These are phyloP conservation scores for Blastocystis hominis DNA, from an alignment of 352 stramenopile species.

Conservation along the genomic window DNA sequence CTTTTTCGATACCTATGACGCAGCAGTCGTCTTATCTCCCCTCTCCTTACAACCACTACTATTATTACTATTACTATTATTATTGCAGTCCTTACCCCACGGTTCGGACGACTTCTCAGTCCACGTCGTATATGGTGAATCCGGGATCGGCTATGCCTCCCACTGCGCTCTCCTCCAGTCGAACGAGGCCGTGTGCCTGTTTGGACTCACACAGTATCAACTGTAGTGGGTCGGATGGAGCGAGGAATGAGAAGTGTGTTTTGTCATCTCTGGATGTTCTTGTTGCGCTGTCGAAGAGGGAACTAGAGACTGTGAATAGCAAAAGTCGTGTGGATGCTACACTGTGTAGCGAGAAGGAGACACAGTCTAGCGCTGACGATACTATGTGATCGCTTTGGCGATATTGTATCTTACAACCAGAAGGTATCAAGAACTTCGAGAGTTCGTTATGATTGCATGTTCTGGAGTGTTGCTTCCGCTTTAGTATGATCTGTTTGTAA, in stretches of 20 bases:
- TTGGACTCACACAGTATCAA: not conserved
- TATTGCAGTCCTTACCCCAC: no score
- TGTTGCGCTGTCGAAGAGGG: not conserved
- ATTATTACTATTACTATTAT: no score
- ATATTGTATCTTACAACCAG: not conserved
- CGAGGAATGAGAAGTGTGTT: not conserved
- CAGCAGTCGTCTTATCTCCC: no score
- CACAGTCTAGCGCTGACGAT: not conserved
- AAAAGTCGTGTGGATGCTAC: not conserved
- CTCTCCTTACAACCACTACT: no score
- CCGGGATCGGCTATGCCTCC: no score
- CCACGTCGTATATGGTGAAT: no score
- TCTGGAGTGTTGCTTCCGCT: not conserved
- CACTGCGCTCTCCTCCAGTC: not conserved
- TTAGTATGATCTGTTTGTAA: not conserved
- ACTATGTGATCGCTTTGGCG: not conserved
- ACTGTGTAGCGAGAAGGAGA: not conserved
- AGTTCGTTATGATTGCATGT: not conserved
- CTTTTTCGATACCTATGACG: no score
- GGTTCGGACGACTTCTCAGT: no score
- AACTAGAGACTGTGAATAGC: not conserved
- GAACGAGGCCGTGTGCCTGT: not conserved
- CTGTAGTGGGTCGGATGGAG: not conserved
- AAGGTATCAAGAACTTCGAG: not conserved
- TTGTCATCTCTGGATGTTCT: conserved; percentile 11